Conservation (phyloP, 202 grass and related monocot genomes). For the Digitaria exilis region DNA sequence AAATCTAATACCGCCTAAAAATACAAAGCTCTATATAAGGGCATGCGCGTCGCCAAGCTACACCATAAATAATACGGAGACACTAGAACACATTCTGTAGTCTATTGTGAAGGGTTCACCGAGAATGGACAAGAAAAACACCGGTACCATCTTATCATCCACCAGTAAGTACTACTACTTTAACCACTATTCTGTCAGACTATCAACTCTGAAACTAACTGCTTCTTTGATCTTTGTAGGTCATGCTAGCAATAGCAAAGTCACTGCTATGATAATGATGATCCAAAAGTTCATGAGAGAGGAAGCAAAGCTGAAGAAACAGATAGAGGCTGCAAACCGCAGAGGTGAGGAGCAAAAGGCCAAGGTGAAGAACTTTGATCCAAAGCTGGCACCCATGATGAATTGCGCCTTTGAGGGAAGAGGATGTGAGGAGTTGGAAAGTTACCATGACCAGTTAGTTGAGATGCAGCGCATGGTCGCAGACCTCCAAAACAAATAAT, state of each 20-base stretch:
- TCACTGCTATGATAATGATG: not conserved
- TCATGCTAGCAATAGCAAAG: conserved; percentile 20
- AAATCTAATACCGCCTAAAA: not conserved
- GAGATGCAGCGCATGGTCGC: not conserved
- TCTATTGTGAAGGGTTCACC: not conserved
- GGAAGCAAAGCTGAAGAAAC: not conserved
- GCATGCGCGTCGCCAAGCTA: not conserved
- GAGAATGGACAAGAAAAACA: conserved; percentile 10
- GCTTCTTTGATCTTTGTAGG: not conserved
- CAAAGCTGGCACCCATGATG: no score
- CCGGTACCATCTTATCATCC: not conserved
- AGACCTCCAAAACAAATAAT: no score
- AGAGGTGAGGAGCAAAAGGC: not conserved
- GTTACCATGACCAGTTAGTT: not conserved
- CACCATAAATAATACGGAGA: not conserved
- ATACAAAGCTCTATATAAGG: conserved; percentile 19
- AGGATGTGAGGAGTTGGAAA: not conserved
- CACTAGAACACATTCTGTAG: not conserved
- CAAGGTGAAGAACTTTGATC: not conserved
- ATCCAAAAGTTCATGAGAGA: not conserved
- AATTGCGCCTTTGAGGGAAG: not conserved
- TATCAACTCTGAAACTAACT: not conserved
- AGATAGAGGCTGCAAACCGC: not conserved
- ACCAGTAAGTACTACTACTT: not conserved
- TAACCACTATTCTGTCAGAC: conserved; percentile 8